Evolutionary conservation across 345 rosid species (phyloP).

Genomic region (Corymbia maculata): DNA sequence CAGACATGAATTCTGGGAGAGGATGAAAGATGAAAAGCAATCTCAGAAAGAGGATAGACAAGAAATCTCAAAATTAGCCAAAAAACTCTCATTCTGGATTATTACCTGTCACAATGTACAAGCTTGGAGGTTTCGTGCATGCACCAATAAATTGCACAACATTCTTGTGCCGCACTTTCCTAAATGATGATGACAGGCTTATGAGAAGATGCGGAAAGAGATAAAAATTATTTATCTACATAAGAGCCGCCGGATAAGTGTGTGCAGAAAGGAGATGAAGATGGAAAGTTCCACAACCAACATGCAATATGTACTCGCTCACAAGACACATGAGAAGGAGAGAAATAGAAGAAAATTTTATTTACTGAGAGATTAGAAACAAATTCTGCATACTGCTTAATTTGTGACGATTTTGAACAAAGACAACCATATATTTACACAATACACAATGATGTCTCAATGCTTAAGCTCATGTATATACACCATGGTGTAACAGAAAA

Average conservation of each 20-base stretch:
- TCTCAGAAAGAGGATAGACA: neutral
- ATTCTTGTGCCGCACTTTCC: conserved; percentile 95
- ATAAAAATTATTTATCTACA: neutral
- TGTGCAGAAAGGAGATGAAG: neutral
- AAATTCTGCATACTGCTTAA: neutral
- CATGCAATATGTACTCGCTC: neutral
- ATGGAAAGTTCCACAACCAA: neutral
- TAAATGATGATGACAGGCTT: conserved; percentile 10
- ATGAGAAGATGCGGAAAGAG: neutral
- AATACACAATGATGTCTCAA: neutral
- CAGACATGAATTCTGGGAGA: conserved; percentile 73
- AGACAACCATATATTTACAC: neutral
- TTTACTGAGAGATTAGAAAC: neutral
- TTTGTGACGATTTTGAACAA: neutral
- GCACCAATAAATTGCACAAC: conserved; percentile 98
- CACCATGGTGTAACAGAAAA: neutral
- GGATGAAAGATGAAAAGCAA: conserved; percentile 2
- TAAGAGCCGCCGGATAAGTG: neutral
- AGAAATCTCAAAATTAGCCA: neutral
- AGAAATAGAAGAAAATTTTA: neutral
- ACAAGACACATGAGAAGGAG: neutral
- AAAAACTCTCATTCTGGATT: neutral
- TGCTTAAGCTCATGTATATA: neutral
- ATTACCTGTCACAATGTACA: conserved; percentile 88
- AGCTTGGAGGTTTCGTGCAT: conserved; percentile 87